Conservation (phyloP, 768 basidiomycete genomes). For the Hygrophorus pudorinus region DNA sequence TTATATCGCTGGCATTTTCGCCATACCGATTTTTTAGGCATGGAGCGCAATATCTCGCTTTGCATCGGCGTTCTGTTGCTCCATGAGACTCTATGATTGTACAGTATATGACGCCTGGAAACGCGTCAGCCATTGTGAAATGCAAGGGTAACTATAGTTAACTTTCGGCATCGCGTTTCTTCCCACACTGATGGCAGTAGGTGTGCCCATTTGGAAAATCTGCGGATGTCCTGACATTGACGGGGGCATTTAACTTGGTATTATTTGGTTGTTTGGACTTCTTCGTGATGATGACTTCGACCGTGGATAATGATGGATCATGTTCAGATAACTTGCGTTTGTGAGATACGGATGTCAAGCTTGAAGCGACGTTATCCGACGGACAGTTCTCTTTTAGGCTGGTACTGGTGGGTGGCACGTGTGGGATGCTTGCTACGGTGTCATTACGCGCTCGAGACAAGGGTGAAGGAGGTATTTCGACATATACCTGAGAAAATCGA, state of each 20-base stretch:
- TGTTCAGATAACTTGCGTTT: constrained; percentile 44
- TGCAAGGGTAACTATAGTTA: constrained; percentile 11
- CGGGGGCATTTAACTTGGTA: constrained; percentile 18
- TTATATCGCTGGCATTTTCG: constrained; percentile 36
- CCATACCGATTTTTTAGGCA: constrained; percentile 66
- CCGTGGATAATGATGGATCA: constrained; percentile 14
- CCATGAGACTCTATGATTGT: constrained; percentile 18
- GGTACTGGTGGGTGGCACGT: constrained; percentile 10
- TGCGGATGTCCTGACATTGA: constrained; percentile 15
- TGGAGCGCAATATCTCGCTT: constrained; percentile 47
- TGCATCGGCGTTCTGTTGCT: constrained; percentile 35
- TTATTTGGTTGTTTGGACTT: constrained; percentile 19
- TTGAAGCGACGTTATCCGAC: constrained; percentile 10
- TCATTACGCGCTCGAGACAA: constrained; percentile 15
- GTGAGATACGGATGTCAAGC: constrained; percentile 12
- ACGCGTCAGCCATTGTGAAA: constrained; percentile 3
- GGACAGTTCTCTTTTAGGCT: constrained; percentile 40
- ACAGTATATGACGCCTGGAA: constrained; percentile 27
- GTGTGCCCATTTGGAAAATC: constrained; percentile 33
- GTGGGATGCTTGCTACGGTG: constrained; percentile 15
- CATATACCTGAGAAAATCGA: constrained; percentile 39
- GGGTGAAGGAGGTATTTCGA: constrained; percentile 49
- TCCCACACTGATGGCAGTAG: constrained; percentile 67
- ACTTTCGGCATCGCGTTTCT: constrained; percentile 48
- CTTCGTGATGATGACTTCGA: constrained; percentile 13